Base-by-base conservation (phyloP, 208 protist genomes). In the Acanthamoeba royreba region DNA sequence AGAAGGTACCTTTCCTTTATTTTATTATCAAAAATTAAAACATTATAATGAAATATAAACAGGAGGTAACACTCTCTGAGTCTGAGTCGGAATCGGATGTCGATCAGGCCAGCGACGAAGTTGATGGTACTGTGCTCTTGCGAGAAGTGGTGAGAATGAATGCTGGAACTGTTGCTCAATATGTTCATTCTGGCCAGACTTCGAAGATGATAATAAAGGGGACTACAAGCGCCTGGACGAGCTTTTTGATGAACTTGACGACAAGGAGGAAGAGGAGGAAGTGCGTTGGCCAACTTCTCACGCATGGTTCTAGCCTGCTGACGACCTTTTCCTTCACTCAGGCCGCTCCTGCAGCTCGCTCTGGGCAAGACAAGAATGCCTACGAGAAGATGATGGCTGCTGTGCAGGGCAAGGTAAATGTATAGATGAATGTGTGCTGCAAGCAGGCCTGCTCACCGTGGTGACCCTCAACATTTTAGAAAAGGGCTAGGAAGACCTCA, bases 331-430 rank as follows among this genome's bases (percentile, higher is more conserved):
- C 77, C 4, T 17, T 2, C 31, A 42, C 40, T 22, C 74, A 25
- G 15, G 28, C 58, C 7, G 19, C 7, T 31, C 0, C 25, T 3
- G 28, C 35, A 13, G 5, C 7, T 15, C 31, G 53, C 2, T 63
- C 11, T 3, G 22, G 52, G 58, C 31, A n/a, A 58, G 15, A 5
- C 43, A 86, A 43, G 74, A 86, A 22, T 38, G 85, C 85, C 38
- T 91, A 91, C 69, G 85, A 91, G n/a, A 46, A 69, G 22, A 91
- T 91, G 85, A 74, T 91, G 85, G 85, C 85, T 35, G 42, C 52
- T 7, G 35, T 91, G 28, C 85, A 91, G 52, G 58, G 58, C 25
- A 91, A 91, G 85, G 74, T 86, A 19, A 55, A 25, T 11, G 40
- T 8, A 25, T n/a, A 69, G 22, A 17, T 28, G 13, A n/a, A n/a